Evolutionary conservation across 192 early-diverging fungal genomes (phyloP), one percentile per base, ranked within the genome.

Genomic region (Coemansia aciculifera): DNA sequence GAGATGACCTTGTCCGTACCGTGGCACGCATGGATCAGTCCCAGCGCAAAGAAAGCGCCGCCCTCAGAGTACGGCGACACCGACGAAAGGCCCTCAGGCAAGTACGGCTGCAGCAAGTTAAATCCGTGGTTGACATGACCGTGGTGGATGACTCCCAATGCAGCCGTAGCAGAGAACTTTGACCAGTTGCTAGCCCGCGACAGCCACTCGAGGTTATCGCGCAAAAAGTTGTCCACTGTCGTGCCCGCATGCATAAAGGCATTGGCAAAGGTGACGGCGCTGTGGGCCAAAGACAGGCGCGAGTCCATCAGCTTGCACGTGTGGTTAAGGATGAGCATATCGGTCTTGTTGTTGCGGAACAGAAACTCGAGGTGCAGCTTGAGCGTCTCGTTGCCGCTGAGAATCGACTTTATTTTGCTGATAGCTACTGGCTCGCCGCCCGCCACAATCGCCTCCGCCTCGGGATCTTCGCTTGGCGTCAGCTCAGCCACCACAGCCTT

Each of bases 201-300:
- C 40, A 99, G 87, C 98, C 98, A 99, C 70, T 99, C 96, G 46
- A 98, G 83, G 77, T 95, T 98, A 63, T 97, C 92, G 51, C 98
- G 87, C 80, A 99, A 86, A 73, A 99, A 99, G 72, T 94, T 95
- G 73, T 99, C 98, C 62, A 93, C 92, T 2, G 97, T 98, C 3
- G 98, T 99, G 27, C 98, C 98, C 24, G 96, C 94, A 59, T 97
- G 92, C 95, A 97, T 97, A 68, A 95, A 97, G 1, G 97, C 96
- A 66, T 99, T 99, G 29, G 96, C 90, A 77, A 98, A 93, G 1
- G 96, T 94, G 17, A 98, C 88, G 7, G 96, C 96, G 61, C 90
- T 93, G 85, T 99, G 96, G 62, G 92, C 96, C 11, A 98, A 87
- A 6, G 97, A 97, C 66, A 89, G 90, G 37, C 95, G 87, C 13